Evolutionary conservation across 495 filamentous ascomycete genomes (phyloP), one percentile per base, ranked within the genome.

Genomic region (Penicillium manginii): DNA sequence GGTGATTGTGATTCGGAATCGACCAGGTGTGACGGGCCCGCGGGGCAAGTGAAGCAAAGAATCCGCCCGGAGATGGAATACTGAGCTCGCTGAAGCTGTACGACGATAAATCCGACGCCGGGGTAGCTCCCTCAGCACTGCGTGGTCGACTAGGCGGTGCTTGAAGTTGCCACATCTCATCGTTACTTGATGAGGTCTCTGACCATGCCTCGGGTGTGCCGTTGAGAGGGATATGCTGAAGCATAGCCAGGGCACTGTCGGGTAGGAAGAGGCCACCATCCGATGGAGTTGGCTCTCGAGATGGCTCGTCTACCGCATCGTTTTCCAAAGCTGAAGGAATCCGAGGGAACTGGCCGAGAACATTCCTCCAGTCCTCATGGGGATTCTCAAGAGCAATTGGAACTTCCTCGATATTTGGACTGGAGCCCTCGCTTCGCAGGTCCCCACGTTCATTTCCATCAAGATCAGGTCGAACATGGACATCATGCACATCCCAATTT

Each of bases 11-110:
- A 43, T 61, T 70, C 12, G 81, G 80, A 37, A 78, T 65, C 3
- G 79, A 78, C 92, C 92, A 97, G 4, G 92, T 94, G 65, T 88
- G 85, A 52, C 91, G 83, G 31, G 86, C 84, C 49, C 85, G 81
- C 2, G 84, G 79, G 15, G 83, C 88, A 17, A 97, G 81, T 0
- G 89, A 91, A 18, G 91, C 88, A 70, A 97, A 97, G 79, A 97
- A 96, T 0, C 90, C 91, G 23, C 91, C 90, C 0, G 92, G 92
- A 2, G 92, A 96, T 3, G 92, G 92, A 49, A 97, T 91, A 51
- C 91, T 86, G 54, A 96, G 77, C 71, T 81, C 78, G 58, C 86
- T 88, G 55, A 93, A 80, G 53, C 83, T 84, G 64, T 82, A 81
- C 2, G 69, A 69, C 7, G 81, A 84, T 33, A 76, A 54, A 9